Conservation (phyloP, 2,329 filamentous ascomycete genomes). For the Colletotrichum lupini region DNA sequence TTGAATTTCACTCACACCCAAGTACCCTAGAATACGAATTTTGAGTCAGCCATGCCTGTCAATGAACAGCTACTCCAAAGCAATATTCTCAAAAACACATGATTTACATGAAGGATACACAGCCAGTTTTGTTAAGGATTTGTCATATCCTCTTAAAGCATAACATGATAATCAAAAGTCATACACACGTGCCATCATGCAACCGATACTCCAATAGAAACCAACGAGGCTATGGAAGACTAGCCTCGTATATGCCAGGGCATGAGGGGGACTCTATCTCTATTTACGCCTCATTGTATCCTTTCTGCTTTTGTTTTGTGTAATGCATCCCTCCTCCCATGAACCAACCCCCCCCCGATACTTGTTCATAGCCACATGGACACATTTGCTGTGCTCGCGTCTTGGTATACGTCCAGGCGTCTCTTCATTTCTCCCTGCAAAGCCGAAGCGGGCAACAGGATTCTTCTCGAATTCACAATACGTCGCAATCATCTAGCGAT, state of each 20-base stretch:
- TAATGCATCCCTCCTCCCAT: constrained; percentile 8
- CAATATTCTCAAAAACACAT: not conserved
- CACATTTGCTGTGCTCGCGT: not conserved
- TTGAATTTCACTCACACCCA: not conserved
- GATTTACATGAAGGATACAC: not conserved
- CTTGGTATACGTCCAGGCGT: not conserved
- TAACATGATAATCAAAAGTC: constrained; percentile 24
- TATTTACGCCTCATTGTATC: constrained; percentile 34
- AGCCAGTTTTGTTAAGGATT: not conserved
- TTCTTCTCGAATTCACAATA: not conserved
- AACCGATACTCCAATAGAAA: constrained; percentile 25
- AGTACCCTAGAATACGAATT: not conserved
- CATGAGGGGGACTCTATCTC: constrained; percentile 33
- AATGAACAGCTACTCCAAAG: not conserved
- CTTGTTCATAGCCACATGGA: constrained; percentile 5
- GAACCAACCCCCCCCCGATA: not conserved
- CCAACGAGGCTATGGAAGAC: constrained; percentile 8
- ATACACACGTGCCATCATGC: constrained; percentile 28
- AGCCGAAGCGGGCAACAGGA: not conserved
- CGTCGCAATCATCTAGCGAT: not conserved
- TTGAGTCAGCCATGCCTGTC: not conserved
- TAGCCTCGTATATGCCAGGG: constrained; percentile 32
- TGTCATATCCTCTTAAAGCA: constrained; percentile 17
- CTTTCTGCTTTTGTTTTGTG: constrained; percentile 30
- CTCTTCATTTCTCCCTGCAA: not conserved